A percentile compares a stretch with the other conserved stretches of the same genome.
Conservation (phyloP, 768 basidiomycete genomes). For the Amyloporia xantha region DNA sequence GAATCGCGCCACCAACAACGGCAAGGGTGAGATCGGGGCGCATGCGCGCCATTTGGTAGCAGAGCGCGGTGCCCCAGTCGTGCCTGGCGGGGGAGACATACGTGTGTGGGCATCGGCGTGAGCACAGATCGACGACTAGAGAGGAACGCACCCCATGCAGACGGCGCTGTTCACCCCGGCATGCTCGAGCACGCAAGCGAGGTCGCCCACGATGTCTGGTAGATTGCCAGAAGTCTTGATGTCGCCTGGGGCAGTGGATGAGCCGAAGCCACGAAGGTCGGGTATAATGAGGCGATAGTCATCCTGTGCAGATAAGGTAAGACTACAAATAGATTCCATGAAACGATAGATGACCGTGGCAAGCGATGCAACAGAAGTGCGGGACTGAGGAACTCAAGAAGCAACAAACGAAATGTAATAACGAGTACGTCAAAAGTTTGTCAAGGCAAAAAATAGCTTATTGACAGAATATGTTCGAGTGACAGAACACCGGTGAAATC, state of each 20-base stretch:
- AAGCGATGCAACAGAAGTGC: too few species aligned
- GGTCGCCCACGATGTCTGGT: constrained; percentile 54
- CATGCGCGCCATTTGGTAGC: constrained; percentile 63
- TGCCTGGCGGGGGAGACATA: constrained; percentile 35
- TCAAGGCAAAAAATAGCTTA: too few species aligned
- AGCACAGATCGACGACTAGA: not conserved
- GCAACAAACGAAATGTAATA: too few species aligned
- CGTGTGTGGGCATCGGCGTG: not conserved
- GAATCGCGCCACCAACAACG: constrained; percentile 52
- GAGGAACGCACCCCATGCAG: constrained; percentile 53
- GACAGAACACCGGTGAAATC: too few species aligned
- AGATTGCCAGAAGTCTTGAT: constrained; percentile 50
- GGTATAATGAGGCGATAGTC: constrained; percentile 59
- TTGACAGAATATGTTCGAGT: too few species aligned
- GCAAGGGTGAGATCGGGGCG: constrained; percentile 58
- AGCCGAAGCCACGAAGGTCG: constrained; percentile 65
- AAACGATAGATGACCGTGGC: too few species aligned
- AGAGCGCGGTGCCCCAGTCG: constrained; percentile 68
- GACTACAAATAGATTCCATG: too few species aligned
- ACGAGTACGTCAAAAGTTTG: too few species aligned
- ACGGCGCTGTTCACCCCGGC: constrained; percentile 42
- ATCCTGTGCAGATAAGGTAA: constrained; percentile 38
- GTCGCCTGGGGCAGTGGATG: constrained; percentile 60
- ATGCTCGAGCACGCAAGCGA: constrained; percentile 54
- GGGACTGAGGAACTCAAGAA: too few species aligned